These are phyloP conservation scores for Globisporangium uncinulatum DNA, from an alignment of 352 stramenopile genomes.

Conservation along the genomic window DNA sequence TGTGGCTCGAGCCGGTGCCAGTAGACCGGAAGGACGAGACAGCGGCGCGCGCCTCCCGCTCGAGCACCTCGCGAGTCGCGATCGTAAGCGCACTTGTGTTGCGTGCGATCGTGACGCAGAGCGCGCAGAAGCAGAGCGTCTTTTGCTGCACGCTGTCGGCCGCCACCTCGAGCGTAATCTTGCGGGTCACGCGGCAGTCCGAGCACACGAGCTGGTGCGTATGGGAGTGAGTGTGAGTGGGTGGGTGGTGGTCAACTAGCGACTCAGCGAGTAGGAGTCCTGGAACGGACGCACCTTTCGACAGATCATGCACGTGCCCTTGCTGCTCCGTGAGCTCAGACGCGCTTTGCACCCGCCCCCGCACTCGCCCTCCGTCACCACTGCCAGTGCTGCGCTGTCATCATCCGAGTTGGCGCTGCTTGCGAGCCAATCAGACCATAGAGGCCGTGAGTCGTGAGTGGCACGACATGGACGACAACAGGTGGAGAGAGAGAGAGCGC, in stretches of 20 bases:
- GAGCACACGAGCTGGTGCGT: conserved; percentile 27
- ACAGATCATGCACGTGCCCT: conserved; percentile 33
- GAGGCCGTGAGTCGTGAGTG: background rate
- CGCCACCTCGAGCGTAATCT: conserved; percentile 28
- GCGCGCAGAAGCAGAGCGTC: conserved; percentile 25
- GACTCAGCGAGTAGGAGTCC: background rate
- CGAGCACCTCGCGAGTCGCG: conserved; percentile 19
- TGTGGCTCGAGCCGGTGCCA: conserved; percentile 3
- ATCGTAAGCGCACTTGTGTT: conserved; percentile 24
- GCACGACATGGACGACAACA: background rate
- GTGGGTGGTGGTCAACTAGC: background rate
- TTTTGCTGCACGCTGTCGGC: conserved; percentile 22
- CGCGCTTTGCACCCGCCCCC: conserved; percentile 27
- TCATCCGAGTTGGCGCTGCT: conserved; percentile 2
- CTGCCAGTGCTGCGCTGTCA: background rate
- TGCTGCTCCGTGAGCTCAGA: conserved; percentile 19
- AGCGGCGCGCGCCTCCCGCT: background rate
- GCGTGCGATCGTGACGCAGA: conserved; percentile 31
- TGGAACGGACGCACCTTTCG: conserved; percentile 17
- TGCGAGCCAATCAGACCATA: background rate
- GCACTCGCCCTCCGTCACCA: conserved; percentile 15
- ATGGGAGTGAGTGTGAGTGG: background rate
- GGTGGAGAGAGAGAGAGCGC: background rate
- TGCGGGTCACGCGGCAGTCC: conserved; percentile 28
- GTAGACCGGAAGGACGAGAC: conserved; percentile 6